Evolutionary conservation across 2,329 filamentous ascomycete genomes (phyloP).

Genomic region (Thielaviopsis musarum): DNA sequence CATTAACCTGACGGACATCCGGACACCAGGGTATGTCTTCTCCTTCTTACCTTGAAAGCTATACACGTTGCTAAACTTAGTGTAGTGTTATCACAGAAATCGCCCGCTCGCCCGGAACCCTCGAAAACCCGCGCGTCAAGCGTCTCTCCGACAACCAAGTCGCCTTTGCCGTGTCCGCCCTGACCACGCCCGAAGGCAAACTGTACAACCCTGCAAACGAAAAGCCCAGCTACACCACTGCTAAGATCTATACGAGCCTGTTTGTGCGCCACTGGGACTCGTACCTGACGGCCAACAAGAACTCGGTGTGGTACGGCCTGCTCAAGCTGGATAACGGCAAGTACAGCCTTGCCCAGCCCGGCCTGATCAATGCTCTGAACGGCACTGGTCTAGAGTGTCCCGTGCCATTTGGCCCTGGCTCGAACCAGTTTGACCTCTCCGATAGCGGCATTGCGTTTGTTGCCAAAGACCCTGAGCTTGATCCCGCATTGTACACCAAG

Average conservation of each 20-base stretch:
- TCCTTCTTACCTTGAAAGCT: background rate
- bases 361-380: conserved; percentile 47
- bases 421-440: conserved; percentile 65
- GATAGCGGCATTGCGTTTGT: conserved; percentile 52
- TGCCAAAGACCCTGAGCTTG: conserved; percentile 54
- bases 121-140: conserved; percentile 44
- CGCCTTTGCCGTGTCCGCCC: conserved; percentile 42
- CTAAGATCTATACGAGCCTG: conserved; percentile 54
- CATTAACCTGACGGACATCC: conserved; percentile 24
- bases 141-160: conserved; percentile 31
- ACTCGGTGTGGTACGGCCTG: conserved; percentile 56
- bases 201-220: conserved; percentile 50
- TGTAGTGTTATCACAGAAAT: conserved; percentile 8
- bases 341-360: conserved; percentile 26
- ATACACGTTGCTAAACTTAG: background rate
- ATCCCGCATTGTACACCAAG: conserved; percentile 61
- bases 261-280: conserved; percentile 74
- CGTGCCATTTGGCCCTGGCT: conserved; percentile 61
- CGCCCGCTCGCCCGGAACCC: conserved; percentile 21
- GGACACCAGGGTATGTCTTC: conserved; percentile 7
- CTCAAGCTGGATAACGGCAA: conserved; percentile 27
- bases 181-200: conserved; percentile 50
- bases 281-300: conserved; percentile 52
- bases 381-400: conserved; percentile 46
- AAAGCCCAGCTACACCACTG: conserved; percentile 43